Conservation (phyloP, 2,329 filamentous ascomycete genomes). For the Acarospora socialis region DNA sequence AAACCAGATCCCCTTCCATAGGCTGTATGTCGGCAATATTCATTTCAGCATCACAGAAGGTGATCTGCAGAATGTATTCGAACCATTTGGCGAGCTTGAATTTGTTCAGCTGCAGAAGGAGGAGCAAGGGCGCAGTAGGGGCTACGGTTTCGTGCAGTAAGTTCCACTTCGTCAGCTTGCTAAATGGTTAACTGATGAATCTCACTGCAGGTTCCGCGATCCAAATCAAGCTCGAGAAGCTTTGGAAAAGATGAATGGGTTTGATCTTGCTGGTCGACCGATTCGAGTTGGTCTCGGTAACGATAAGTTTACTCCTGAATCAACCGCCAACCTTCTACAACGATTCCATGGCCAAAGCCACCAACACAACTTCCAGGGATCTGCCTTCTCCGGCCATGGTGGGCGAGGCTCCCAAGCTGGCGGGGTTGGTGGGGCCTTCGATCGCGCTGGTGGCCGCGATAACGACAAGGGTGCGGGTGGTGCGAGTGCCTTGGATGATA, state of each 20-base stretch:
- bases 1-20: slow-evolving; percentile 87
- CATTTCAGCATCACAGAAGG: slow-evolving; percentile 98
- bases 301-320: slow-evolving; percentile 99
- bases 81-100: slow-evolving; percentile 93
- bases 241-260: slow-evolving; percentile 97
- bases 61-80: slow-evolving; percentile 91
- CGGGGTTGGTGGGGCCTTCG: slow-evolving; percentile 58
- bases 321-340: slow-evolving; percentile 81
- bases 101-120: slow-evolving; percentile 97
- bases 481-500: slow-evolving; percentile 90
- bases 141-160: slow-evolving; percentile 98
- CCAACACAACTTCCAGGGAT: slow-evolving; percentile 66
- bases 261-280: slow-evolving; percentile 90
- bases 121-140: slow-evolving; percentile 75
- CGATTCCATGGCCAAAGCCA: slow-evolving; percentile 72
- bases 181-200: slow-evolving; percentile 22
- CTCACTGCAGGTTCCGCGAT: slow-evolving; percentile 60
- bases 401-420: slow-evolving; percentile 74
- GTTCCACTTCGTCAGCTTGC: slow-evolving; percentile 25
- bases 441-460: slow-evolving; percentile 77
- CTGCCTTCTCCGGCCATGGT: slow-evolving; percentile 78
- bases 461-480: slow-evolving; percentile 77
- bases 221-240: slow-evolving; percentile 85
- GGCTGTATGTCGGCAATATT: slow-evolving; percentile 97
- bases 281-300: slow-evolving; percentile 98